phyloP scores from a whole-genome alignment of 129 eudicot genomes.

The Escallonia rubra region DNA sequence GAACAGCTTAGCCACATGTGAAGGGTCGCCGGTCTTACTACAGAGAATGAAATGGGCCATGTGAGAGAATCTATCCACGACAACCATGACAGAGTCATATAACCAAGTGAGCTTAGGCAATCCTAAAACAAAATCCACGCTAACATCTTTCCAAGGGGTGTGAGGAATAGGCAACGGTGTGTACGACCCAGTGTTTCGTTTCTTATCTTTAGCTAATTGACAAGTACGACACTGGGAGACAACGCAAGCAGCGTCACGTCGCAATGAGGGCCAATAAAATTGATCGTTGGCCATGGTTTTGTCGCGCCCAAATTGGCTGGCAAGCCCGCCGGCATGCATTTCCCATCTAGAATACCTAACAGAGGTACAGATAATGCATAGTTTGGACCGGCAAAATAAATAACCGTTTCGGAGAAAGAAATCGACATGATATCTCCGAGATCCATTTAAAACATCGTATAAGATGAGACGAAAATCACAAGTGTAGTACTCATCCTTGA shows the following conservation, averaged over 20 bases:
- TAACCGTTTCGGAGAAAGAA: neutral
- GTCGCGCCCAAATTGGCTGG: neutral
- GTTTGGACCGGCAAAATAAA: neutral
- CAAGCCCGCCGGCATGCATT: neutral
- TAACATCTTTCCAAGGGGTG: too few species aligned
- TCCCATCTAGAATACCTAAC: neutral
- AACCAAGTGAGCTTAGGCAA: too few species aligned
- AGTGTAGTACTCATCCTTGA: neutral
- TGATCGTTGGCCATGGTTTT: neutral
- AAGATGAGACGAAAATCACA: too few species aligned
- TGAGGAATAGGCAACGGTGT: too few species aligned
- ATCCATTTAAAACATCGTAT: neutral
- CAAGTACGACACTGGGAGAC: neutral
- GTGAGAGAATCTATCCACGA: too few species aligned
- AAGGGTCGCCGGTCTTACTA: too few species aligned
- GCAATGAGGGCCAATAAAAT: neutral
- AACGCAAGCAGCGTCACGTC: too few species aligned
- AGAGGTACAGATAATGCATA: neutral
- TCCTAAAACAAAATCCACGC: too few species aligned
- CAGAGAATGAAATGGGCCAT: too few species aligned
- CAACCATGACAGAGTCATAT: too few species aligned
- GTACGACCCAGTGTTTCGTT: neutral
- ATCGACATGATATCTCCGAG: neutral
- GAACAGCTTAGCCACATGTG: too few species aligned
- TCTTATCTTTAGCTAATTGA: neutral